Evolutionary conservation across 768 basidiomycete species (phyloP).

Genomic region (Mycena venus): DNA sequence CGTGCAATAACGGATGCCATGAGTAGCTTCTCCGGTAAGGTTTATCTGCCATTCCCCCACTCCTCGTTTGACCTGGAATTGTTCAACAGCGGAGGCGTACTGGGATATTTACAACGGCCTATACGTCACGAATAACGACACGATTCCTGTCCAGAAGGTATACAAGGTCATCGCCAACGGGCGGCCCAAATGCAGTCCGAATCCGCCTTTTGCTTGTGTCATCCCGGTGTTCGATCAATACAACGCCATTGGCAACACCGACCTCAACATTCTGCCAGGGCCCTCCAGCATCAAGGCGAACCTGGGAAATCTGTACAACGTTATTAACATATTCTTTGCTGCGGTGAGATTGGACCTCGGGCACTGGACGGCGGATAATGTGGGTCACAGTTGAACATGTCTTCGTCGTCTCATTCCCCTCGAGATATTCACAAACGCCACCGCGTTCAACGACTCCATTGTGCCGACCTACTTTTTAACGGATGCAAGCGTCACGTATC

Average conservation of each 20-base stretch:
- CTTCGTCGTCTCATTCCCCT: background rate
- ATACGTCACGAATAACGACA: too few species aligned
- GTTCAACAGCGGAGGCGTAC: too few species aligned
- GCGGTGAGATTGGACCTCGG: conserved; percentile 30
- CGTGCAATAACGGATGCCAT: too few species aligned
- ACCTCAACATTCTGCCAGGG: background rate
- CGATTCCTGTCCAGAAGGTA: background rate
- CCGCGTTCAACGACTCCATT: conserved; percentile 10
- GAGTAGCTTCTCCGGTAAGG: too few species aligned
- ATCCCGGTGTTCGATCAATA: conserved; percentile 9
- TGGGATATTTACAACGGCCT: too few species aligned
- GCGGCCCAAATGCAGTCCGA: background rate
- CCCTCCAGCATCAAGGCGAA: background rate
- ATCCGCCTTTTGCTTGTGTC: background rate
- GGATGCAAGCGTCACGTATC: background rate
- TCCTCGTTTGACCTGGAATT: too few species aligned
- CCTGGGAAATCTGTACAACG: conserved; percentile 17
- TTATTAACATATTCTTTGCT: conserved; percentile 16
- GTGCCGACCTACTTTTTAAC: too few species aligned
- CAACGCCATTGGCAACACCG: conserved; percentile 22
- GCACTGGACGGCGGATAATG: conserved; percentile 26
- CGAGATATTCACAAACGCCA: conserved; percentile 30
- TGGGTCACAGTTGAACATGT: background rate
- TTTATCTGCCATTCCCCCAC: too few species aligned
- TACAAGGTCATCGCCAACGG: conserved; percentile 16